Evolutionary conservation across 2,329 filamentous ascomycete genomes (phyloP).

Genomic region (Aspergillus ustus): DNA sequence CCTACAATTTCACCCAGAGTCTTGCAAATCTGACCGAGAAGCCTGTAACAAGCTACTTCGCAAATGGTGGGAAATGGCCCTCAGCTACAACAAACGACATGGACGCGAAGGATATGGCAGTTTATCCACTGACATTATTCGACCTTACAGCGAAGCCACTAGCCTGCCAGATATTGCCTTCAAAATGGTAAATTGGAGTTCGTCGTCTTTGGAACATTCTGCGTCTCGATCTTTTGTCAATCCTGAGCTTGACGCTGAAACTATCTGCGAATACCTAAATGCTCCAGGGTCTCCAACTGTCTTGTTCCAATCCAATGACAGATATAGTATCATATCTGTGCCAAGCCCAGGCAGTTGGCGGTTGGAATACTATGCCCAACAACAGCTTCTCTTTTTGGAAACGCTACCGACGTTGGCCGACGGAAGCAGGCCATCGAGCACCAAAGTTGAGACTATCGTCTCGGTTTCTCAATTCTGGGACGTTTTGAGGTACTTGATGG

Average conservation of each 20-base stretch:
- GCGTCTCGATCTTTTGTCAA: slow-evolving; percentile 31
- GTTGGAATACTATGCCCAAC: slow-evolving; percentile 39
- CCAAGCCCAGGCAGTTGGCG: slow-evolving; percentile 42
- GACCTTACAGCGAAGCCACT: slow-evolving; percentile 20
- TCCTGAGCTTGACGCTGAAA: slow-evolving; percentile 34
- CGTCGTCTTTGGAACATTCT: slow-evolving; percentile 33
- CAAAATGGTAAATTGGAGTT: slow-evolving; percentile 41
- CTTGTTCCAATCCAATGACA: slow-evolving; percentile 51
- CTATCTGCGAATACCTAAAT: slow-evolving; percentile 42
- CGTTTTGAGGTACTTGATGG: slow-evolving; percentile 43
- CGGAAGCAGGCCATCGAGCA: not conserved
- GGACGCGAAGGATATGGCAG: slow-evolving; percentile 29
- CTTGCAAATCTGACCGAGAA: slow-evolving; percentile 71
- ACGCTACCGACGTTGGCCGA: slow-evolving; percentile 21
- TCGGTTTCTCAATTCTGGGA: slow-evolving; percentile 39
- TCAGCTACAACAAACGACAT: slow-evolving; percentile 61
- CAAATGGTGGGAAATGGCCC: slow-evolving; percentile 75
- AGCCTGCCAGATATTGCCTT: slow-evolving; percentile 52
- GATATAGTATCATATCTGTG: slow-evolving; percentile 42
- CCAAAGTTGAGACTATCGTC: slow-evolving; percentile 23
- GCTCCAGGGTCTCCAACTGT: slow-evolving; percentile 37
- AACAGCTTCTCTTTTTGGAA: slow-evolving; percentile 29
- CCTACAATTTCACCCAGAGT: slow-evolving; percentile 90
- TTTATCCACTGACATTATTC: slow-evolving; percentile 27
- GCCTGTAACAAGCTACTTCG: slow-evolving; percentile 66